Base-by-base conservation (phyloP, 2,329 filamentous ascomycete species). In the Juglanconis oblonga region DNA sequence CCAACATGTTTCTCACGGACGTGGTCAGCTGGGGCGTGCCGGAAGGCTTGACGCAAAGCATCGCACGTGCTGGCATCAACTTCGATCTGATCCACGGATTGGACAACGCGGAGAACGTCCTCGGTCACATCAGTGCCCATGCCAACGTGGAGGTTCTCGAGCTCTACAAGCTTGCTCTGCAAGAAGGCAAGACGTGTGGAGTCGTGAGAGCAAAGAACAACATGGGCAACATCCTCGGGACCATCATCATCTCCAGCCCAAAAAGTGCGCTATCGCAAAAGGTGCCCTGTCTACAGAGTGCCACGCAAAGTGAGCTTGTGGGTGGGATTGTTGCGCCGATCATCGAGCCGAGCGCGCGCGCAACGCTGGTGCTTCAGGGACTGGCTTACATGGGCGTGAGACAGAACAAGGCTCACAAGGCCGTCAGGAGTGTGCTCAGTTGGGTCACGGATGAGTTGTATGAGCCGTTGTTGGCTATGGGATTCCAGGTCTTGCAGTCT, bases 1-100 rank as follows among this genome's bases (percentile, higher is more conserved):
- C 79, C 67, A 92, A 89, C 70, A 87, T 96, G 81, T 77, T 87
- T 3, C 88, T 95, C 52, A 82, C 84, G 40, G 88, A 92, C 66
- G 76, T 96, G n/a, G 73, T 80, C 31, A 82, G 80, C 11, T 96
- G 92, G 92, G 76, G 80, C 5, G 86, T 90, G 6, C 91, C 92
- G 0, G 88, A 93, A 44, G 90, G 90, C 0, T 83, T 96, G 66
- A 81, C 89, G 1, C 87, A 88, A 68, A 89, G 84, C 62, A 82
- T 96, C 33, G 85, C 91, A 66, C 83, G 85, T 50, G 87, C 89
- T 1, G 88, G 87, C 38, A 86, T 92, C 57, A 87, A 87, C 67
- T 96, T 96, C 68, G 92, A 96, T 67, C 81, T 96, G 44, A 90
- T 96, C 17, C 88, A 92, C 67, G 91, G 91, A 8, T 83, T 87